Evolutionary conservation across 768 basidiomycete genomes (phyloP).

Genomic region (Lactarius evosmus): DNA sequence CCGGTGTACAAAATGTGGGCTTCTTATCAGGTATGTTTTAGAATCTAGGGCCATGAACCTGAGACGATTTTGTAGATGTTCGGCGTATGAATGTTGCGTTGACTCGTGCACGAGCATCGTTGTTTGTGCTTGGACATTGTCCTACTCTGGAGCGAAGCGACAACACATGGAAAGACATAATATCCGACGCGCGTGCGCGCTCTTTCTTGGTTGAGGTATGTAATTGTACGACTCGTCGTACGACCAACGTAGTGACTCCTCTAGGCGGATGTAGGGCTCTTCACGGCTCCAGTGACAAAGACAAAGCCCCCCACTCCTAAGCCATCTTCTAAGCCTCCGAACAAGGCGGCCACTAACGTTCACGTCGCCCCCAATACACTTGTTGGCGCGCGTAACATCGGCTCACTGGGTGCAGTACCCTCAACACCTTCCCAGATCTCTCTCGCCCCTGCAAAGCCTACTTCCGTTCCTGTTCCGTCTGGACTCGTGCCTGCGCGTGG

Average conservation of each 20-base stretch:
- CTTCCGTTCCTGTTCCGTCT: conserved; percentile 2
- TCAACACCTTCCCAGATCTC: conserved; percentile 1
- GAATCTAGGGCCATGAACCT: conserved; percentile 3
- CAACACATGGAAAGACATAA: conserved; percentile 70
- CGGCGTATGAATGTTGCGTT: conserved; percentile 98
- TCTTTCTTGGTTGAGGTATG: conserved; percentile 62
- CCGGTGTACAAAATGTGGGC: conserved; percentile 76
- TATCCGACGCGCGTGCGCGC: conserved; percentile 69
- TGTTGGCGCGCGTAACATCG: conserved; percentile 20
- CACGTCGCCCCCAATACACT: conserved; percentile 13
- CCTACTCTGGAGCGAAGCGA: conserved; percentile 87
- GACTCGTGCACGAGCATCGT: conserved; percentile 91
- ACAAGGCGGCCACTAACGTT: not conserved
- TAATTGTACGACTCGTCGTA: conserved; percentile 29
- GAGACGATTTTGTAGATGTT: conserved; percentile 43
- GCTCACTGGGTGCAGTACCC: not conserved
- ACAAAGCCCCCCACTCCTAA: not conserved
- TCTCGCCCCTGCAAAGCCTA: not conserved
- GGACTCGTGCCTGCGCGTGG: conserved; percentile 5
- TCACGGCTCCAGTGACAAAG: conserved; percentile 34
- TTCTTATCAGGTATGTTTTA: conserved; percentile 70
- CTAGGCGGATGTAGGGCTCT: conserved; percentile 40
- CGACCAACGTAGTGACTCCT: conserved; percentile 6
- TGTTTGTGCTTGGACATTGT: conserved; percentile 91
- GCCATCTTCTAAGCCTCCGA: conserved; percentile 6